Percentiles rank a stretch among this genome's conserved stretches.
phyloP scores from a whole-genome alignment of 805 yeast genomes.

The Lipomyces sp. region DNA sequence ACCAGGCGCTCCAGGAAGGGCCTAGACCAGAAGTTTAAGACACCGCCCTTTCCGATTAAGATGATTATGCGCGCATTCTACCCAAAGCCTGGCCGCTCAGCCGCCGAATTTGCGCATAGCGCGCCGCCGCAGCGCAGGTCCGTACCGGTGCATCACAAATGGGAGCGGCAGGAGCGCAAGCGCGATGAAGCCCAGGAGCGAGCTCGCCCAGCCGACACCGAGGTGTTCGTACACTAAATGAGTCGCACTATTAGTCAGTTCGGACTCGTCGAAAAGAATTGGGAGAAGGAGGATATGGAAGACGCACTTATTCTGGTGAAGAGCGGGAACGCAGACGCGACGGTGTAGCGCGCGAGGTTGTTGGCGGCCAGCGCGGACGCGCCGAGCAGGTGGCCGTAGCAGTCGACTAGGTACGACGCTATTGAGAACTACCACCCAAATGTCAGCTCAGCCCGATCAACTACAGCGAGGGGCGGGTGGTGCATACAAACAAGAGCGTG shows the following conservation, averaged over 20 bases:
- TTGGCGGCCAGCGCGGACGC: conserved; percentile 89
- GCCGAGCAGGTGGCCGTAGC: conserved; percentile 69
- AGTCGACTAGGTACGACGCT: conserved; percentile 62
- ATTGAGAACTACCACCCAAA: conserved; percentile 57
- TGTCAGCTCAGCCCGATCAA: conserved; percentile 37
- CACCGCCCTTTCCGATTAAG: no score
- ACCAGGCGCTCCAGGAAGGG: no score
- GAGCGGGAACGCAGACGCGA: conserved; percentile 78
- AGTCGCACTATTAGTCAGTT: background rate
- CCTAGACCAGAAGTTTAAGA: no score
- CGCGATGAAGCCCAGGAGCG: conserved; percentile 60
- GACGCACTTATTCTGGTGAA: conserved; percentile 68
- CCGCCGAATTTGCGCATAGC: background rate
- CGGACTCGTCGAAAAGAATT: conserved; percentile 31
- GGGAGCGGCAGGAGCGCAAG: conserved; percentile 62
- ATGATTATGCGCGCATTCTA: no score
- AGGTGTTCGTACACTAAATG: conserved; percentile 62
- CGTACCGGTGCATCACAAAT: conserved; percentile 20
- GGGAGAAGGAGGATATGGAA: conserved; percentile 18
- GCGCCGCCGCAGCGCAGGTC: conserved; percentile 12
- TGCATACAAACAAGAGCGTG: conserved; percentile 35
- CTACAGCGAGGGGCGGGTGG: conserved; percentile 45
- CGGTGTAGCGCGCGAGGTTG: conserved; percentile 66
- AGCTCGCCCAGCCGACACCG: conserved; percentile 75
- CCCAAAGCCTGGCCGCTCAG: no score